Base-by-base conservation (phyloP, 805 yeast genomes). In the Kodamaea laetipori region DNA sequence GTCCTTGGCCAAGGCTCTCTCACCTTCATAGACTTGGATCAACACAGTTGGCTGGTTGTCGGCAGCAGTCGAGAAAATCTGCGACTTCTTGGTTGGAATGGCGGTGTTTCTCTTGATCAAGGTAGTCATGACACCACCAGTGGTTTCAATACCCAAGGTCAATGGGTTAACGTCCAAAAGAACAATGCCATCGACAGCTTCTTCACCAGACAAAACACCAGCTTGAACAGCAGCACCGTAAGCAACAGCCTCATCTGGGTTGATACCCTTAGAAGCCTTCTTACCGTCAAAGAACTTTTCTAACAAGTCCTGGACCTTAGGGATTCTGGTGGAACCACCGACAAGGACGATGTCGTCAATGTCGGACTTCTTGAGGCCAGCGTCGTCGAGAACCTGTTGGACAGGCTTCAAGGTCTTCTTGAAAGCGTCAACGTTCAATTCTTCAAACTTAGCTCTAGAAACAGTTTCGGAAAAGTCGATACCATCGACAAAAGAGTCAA, bases 11-110 rank as follows among this genome's bases (percentile, higher is more conserved):
- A 90, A 86, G 65, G 92, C 95, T 81, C 99, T 94, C 82, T 92
- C 99, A 84, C 99, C 99, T 82, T 92, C 97, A 84, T 86, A 92
- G 57, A 92, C 98, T 75, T 96, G 97, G 86, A 92, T 90, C 76
- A 88, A 94, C 56, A 92, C 98, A 60, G 96, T 88, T 67, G 98
- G 92, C 80, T 92, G 99, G 82, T 88, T 89, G 82, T 92, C 99
- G 62, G 86, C 96, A 66, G 88, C 95, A 60, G 99, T 92, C 69
- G 99, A 90, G 89, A 92, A 92, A 61, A 96, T 92, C 81, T 96
- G 90, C 70, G 96, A 86, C 86, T 92, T 92, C 77, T 90, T 86
- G 74, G 98, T 92, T 76, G 99, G 99, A 62, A 92, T 96, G 64
- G 98, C 92, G 61, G 98, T 87, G 87, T 94, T 94, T 82, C 99